Conservation (phyloP, 176 grass and related monocot genomes). For the Neostapfia colusana region DNA sequence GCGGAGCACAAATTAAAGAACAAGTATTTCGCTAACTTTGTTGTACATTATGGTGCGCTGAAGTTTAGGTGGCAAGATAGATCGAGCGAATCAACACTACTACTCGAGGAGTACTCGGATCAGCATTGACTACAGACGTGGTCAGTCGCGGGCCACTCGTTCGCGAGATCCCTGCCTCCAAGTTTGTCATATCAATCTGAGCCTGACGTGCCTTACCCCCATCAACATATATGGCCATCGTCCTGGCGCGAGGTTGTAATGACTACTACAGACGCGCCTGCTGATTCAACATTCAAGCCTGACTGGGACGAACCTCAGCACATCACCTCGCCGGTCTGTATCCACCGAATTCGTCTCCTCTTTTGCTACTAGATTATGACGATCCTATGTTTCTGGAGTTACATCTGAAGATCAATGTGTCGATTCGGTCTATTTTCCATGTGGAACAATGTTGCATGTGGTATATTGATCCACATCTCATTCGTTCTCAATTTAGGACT, state of each 20-base stretch:
- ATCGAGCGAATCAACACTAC: neutral
- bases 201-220: neutral
- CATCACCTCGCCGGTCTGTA: neutral
- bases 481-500: too few relatives aligned
- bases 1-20: constrained; percentile 1
- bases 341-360: neutral
- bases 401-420: too few relatives aligned
- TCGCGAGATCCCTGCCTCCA: neutral
- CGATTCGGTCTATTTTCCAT: too few relatives aligned
- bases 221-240: neutral
- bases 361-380: too few relatives aligned
- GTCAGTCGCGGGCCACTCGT: too few relatives aligned
- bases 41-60: constrained; percentile 2
- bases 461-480: too few relatives aligned
- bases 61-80: constrained; percentile 11
- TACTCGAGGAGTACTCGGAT: too few relatives aligned
- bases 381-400: too few relatives aligned
- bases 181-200: neutral
- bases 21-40: neutral
- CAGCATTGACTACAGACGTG: too few relatives aligned
- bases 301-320: neutral
- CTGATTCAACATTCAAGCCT: too few relatives aligned
- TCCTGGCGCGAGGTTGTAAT: neutral
- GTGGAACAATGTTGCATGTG: too few relatives aligned
- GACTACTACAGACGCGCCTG: constrained; percentile 11